Percentiles rank a stretch among this genome's conserved stretches.
These are phyloP conservation scores for Coemansia sp. DNA, from an alignment of 192 early-diverging fungal genomes.

Conservation along the genomic window DNA sequence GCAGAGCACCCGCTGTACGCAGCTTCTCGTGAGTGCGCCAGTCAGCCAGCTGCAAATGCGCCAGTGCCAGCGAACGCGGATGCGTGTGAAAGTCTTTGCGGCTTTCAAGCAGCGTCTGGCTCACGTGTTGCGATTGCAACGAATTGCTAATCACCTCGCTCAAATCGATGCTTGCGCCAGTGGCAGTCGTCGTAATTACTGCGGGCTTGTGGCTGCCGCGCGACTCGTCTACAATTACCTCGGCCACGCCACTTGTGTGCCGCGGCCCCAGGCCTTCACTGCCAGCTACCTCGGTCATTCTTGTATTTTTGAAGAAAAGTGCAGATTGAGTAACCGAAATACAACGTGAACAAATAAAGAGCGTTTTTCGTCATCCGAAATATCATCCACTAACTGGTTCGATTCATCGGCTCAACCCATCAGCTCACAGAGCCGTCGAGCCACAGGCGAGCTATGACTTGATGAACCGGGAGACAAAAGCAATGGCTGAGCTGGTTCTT, in stretches of 20 bases:
- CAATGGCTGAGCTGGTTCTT: too few species aligned
- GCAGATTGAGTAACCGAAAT: not conserved
- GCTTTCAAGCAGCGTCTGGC: constrained; percentile 35
- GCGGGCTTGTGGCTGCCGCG: constrained; percentile 21
- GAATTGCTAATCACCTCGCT: constrained; percentile 30
- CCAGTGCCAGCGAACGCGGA: constrained; percentile 44
- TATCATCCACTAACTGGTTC: too few species aligned
- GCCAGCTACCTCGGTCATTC: constrained; percentile 36
- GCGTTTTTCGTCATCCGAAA: too few species aligned
- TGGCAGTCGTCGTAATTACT: constrained; percentile 37
- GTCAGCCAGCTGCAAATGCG: constrained; percentile 53
- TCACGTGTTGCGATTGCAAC: constrained; percentile 3
- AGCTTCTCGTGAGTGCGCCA: constrained; percentile 69
- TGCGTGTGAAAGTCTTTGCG: constrained; percentile 52
- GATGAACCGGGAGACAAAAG: too few species aligned
- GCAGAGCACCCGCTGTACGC: constrained; percentile 83
- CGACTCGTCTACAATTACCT: constrained; percentile 31
- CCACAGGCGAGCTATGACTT: too few species aligned
- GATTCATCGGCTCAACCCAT: too few species aligned
- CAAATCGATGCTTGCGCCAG: constrained; percentile 36
- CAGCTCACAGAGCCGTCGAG: too few species aligned
- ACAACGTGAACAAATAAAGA: not conserved
- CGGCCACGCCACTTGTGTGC: not conserved
- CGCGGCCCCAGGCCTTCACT: not conserved
- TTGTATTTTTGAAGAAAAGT: not conserved